Evolutionary conservation across 257 asterid species (phyloP).

Genomic region (Ilex aquifolium): DNA sequence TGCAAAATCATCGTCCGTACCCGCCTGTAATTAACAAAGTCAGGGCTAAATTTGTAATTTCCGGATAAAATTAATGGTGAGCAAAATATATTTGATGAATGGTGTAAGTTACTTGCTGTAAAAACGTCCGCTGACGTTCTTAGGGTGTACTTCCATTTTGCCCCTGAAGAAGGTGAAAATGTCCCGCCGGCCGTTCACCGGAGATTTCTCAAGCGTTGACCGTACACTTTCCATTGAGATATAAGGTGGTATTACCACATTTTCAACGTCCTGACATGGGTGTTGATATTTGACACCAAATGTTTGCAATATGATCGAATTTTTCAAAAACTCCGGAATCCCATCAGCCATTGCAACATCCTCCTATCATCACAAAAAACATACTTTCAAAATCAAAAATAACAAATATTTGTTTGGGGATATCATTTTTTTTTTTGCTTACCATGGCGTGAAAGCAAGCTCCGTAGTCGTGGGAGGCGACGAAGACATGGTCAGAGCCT

Average conservation of each 20-base stretch:
- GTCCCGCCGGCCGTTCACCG: constrained; percentile 47
- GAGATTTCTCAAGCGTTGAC: constrained; percentile 36
- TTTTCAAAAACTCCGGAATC: constrained; percentile 58
- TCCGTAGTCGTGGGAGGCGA: constrained; percentile 95
- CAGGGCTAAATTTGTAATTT: not conserved
- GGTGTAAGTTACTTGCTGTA: constrained; percentile 53
- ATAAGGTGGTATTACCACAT: constrained; percentile 79
- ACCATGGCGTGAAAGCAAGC: constrained; percentile 96
- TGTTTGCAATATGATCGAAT: constrained; percentile 66
- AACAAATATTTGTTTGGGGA: not conserved
- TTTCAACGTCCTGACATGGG: constrained; percentile 81
- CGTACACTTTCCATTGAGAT: constrained; percentile 58
- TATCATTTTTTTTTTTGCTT: not conserved
- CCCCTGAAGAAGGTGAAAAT: constrained; percentile 79
- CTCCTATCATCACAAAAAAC: constrained; percentile 38
- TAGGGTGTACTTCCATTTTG: constrained; percentile 88
- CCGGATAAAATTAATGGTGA: not conserved
- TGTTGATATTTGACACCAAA: constrained; percentile 77
- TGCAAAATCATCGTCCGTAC: constrained; percentile 63
- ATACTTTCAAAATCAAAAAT: not conserved
- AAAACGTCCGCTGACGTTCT: constrained; percentile 83
- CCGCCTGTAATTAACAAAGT: constrained; percentile 22
- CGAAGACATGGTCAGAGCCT: constrained; percentile 86
- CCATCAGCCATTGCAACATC: constrained; percentile 76
- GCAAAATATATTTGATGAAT: too few species aligned